A percentile compares a stretch with the other conserved stretches of the same genome.
Evolutionary conservation across 495 filamentous ascomycete species (phyloP).

Genomic region (Cetradonia linearis): DNA sequence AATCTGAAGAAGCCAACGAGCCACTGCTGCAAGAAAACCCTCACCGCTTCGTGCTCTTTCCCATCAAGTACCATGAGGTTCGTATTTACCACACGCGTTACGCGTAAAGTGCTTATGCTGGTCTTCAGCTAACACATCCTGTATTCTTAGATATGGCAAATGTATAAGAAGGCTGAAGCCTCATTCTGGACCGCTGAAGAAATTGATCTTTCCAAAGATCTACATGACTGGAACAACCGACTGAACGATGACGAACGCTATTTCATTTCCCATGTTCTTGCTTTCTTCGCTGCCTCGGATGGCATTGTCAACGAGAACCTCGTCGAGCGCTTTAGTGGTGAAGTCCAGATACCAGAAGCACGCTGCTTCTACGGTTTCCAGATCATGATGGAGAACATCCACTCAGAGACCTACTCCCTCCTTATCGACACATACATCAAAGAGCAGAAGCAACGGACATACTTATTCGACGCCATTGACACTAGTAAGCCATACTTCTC

Average conservation of each 20-base stretch:
- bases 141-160: slow-evolving; percentile 82
- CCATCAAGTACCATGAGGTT: slow-evolving; percentile 99
- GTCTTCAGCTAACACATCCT: slow-evolving; percentile 19
- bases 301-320: slow-evolving; percentile 99
- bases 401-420: slow-evolving; percentile 98
- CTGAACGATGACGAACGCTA: slow-evolving; percentile 94
- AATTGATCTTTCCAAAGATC: slow-evolving; percentile 96
- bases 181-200: slow-evolving; percentile 99
- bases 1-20: slow-evolving; percentile 68
- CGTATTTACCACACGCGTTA: slow-evolving; percentile 48
- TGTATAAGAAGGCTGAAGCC: slow-evolving; percentile 99
- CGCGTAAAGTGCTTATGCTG: slow-evolving; percentile 56
- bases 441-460: slow-evolving; percentile 88
- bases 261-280: slow-evolving; percentile 96
- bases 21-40: slow-evolving; percentile 93
- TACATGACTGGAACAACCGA: slow-evolving; percentile 97
- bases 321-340: slow-evolving; percentile 91
- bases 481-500: slow-evolving; percentile 53
- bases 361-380: slow-evolving; percentile 99
- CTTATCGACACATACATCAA: slow-evolving; percentile 99
- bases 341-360: slow-evolving; percentile 95
- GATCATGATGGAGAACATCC: slow-evolving; percentile 99
- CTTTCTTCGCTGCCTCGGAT: slow-evolving; percentile 99
- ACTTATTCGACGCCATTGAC: slow-evolving; percentile 97
- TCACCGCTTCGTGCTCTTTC: slow-evolving; percentile 93